Percentiles rank a stretch among this genome's conserved stretches.
phyloP scores from a whole-genome alignment of 805 yeast genomes.

The Vanderwaltozyma yarrowii region DNA sequence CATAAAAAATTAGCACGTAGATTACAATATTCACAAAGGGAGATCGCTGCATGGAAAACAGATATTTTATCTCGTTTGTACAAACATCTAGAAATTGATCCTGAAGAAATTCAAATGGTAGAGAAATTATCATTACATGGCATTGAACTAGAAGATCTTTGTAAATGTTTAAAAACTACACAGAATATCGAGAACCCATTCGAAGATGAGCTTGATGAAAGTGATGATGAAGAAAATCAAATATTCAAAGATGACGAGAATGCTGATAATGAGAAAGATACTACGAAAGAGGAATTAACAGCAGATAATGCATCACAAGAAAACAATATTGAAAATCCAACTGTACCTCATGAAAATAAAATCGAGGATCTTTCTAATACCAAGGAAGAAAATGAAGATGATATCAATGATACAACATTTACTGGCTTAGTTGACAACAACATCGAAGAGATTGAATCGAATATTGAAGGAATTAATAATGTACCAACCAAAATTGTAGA shows the following conservation, averaged over 20 bases:
- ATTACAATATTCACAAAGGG: conserved; percentile 59
- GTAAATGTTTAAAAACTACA: conserved; percentile 46
- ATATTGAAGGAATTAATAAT: not conserved
- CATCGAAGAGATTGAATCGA: not conserved
- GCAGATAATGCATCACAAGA: too few species aligned
- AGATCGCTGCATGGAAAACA: conserved; percentile 78
- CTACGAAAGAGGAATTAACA: too few species aligned
- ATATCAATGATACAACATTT: conserved; percentile 6
- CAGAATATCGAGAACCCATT: conserved; percentile 44
- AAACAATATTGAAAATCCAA: too few species aligned
- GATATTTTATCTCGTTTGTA: conserved; percentile 61
- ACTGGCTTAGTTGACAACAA: conserved; percentile 3
- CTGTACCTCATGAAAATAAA: not conserved
- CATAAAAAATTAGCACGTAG: conserved; percentile 43
- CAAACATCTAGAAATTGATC: conserved; percentile 64
- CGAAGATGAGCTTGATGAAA: conserved; percentile 8
- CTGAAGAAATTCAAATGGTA: conserved; percentile 80
- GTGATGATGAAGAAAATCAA: too few species aligned
- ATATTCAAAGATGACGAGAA: too few species aligned
- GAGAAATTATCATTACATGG: conserved; percentile 81
- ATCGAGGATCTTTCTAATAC: not conserved
- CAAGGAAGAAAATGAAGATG: conserved; percentile 2
- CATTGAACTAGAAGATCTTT: conserved; percentile 60
- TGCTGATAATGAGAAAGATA: too few species aligned
- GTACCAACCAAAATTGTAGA: conserved; percentile 15